Percentiles rank a stretch among this genome's conserved stretches.
Evolutionary conservation across 441 rosid species (phyloP).

Genomic region (Croton setiger): DNA sequence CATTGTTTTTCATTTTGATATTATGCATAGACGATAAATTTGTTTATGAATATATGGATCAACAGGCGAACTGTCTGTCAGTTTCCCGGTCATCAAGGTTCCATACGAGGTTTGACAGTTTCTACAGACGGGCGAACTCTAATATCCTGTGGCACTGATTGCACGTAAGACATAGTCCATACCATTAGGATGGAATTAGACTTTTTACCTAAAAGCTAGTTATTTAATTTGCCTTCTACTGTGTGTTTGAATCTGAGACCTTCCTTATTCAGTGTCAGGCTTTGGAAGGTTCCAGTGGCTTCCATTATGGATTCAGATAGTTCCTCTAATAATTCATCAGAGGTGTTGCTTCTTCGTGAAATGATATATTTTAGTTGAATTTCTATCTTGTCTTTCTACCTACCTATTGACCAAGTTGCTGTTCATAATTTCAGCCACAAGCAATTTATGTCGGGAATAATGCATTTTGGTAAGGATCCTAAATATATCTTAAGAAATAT

Average conservation of each 20-base stretch:
- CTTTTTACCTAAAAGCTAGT: background rate
- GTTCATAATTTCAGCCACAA: slow-evolving; percentile 45
- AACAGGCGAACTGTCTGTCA: slow-evolving; percentile 82
- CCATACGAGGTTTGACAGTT: slow-evolving; percentile 78
- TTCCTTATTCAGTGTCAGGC: slow-evolving; percentile 61
- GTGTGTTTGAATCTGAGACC: background rate
- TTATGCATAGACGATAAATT: background rate
- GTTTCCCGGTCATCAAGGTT: slow-evolving; percentile 94
- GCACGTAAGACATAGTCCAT: slow-evolving; percentile 59
- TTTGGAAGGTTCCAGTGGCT: slow-evolving; percentile 87
- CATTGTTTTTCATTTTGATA: background rate
- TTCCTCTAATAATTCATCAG: slow-evolving; percentile 37
- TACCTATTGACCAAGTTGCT: slow-evolving; percentile 20
- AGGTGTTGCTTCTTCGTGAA: slow-evolving; percentile 41
- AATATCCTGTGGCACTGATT: slow-evolving; percentile 88
- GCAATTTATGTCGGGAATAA: slow-evolving; percentile 76
- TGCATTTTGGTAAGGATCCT: slow-evolving; percentile 64
- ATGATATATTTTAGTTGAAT: background rate
- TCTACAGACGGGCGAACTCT: slow-evolving; percentile 79
- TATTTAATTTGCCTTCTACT: background rate
- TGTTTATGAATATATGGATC: slow-evolving; percentile 22
- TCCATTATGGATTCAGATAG: slow-evolving; percentile 42
- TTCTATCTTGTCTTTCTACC: background rate
- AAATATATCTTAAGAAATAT: slow-evolving; percentile 14
- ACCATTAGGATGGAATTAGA: background rate